These are phyloP conservation scores for Pulveroboletus sp. DNA, from an alignment of 768 basidiomycete genomes.

Conservation along the genomic window DNA sequence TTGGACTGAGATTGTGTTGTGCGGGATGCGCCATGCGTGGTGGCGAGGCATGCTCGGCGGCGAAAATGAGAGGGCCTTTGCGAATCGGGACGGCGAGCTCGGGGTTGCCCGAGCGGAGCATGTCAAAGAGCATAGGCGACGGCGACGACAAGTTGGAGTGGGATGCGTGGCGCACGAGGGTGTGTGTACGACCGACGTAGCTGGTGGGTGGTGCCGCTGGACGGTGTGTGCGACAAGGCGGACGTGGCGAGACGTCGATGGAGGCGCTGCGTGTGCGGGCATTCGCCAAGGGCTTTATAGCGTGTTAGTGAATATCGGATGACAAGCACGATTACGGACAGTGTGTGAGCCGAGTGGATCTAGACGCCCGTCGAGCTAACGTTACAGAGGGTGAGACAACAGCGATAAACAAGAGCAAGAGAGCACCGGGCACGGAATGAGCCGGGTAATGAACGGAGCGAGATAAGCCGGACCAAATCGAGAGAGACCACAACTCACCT, in stretches of 20 bases:
- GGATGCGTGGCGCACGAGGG: constrained; percentile 8
- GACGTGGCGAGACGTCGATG: constrained; percentile 9
- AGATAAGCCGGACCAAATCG: constrained; percentile 17
- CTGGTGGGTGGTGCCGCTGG: constrained; percentile 19
- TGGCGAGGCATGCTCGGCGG: constrained; percentile 46
- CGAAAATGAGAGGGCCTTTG: constrained; percentile 62
- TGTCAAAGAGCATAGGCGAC: constrained; percentile 19
- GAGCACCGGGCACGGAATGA: too few relatives aligned
- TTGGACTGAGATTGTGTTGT: neutral
- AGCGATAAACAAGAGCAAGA: constrained; percentile 11
- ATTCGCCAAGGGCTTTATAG: constrained; percentile 18
- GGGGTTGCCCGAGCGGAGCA: constrained; percentile 16
- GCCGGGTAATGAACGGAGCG: too few relatives aligned
- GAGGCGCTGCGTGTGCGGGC: neutral
- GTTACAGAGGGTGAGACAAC: constrained; percentile 8
- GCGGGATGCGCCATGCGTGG: constrained; percentile 13
- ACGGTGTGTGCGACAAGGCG: constrained; percentile 3
- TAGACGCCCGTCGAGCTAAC: constrained; percentile 21
- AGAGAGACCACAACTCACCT: constrained; percentile 21
- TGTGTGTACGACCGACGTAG: constrained; percentile 13
- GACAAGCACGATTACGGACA: constrained; percentile 21
- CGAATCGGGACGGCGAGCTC: constrained; percentile 14
- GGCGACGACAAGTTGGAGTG: constrained; percentile 5
- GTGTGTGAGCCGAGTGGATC: constrained; percentile 14
- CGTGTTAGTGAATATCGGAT: constrained; percentile 17